Evolutionary conservation across 768 basidiomycete species (phyloP).

Genomic region (Tulasnella sp.): DNA sequence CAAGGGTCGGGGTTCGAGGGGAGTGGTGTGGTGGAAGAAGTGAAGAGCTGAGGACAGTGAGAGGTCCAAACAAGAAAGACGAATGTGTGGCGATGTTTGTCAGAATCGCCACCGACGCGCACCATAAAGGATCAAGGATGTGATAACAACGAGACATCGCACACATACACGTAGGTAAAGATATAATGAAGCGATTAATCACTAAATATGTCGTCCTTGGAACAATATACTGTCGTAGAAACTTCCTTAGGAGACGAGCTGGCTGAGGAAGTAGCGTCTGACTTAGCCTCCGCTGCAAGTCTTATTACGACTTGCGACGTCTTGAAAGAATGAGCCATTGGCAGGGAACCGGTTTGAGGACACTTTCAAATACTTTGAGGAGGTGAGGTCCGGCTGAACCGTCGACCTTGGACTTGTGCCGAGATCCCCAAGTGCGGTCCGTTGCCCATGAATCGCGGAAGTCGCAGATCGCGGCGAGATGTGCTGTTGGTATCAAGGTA

Average conservation of each 20-base stretch:
- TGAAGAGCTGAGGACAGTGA: no score
- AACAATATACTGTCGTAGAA: not conserved
- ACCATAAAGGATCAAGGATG: no score
- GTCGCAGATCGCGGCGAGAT: slow-evolving; percentile 83
- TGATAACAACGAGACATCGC: no score
- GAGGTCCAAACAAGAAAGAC: no score
- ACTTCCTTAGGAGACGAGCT: slow-evolving; percentile 20
- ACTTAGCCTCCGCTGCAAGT: not conserved
- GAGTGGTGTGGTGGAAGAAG: no score
- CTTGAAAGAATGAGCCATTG: not conserved
- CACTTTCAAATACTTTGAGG: slow-evolving; percentile 66
- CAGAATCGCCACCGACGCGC: no score
- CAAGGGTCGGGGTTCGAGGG: no score
- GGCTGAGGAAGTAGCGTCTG: not conserved
- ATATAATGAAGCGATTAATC: no score
- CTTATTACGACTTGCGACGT: slow-evolving; percentile 20
- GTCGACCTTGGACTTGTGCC: slow-evolving; percentile 49
- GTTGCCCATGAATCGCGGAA: slow-evolving; percentile 58
- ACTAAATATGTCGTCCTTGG: no score
- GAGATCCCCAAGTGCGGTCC: slow-evolving; percentile 48
- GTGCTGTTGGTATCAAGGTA: slow-evolving; percentile 83
- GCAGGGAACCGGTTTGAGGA: slow-evolving; percentile 56
- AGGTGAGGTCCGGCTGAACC: slow-evolving; percentile 61
- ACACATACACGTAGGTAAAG: no score
- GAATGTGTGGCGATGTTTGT: no score